Evolutionary conservation across 805 yeast genomes (phyloP), one percentile per base, ranked within the genome.

Genomic region (Suhomyces emberorum): DNA sequence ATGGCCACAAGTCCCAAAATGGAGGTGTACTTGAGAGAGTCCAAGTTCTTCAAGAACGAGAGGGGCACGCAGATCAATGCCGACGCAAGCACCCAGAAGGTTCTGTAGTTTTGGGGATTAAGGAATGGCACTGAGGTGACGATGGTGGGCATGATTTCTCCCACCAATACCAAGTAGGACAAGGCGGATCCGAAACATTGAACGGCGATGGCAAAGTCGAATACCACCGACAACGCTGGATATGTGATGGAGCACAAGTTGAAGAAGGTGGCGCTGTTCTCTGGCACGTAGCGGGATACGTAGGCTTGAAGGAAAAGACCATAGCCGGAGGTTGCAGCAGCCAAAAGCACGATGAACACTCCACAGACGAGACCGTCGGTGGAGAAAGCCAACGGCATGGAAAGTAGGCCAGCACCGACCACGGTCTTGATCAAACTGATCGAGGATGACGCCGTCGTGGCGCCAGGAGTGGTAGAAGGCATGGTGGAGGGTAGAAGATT

Each of bases 1-100:
- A 88, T 95, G 1, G 96, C 82, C 4, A 79, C 71, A 15, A 89
- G 66, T 1, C 96, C 96, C 24, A 89, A 67, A 57, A 88, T 63
- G 2, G 96, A 86, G 1, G 96, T 87, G 51, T 86, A 84, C 52
- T 85, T 83, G 52, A 89, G 72, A 7, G 96, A 85, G 54, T 86
- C 95, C 42, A 89, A 70, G 49, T 77, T 79, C 51, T 81, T 76
- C 51, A 84, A 68, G 56, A 81, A 87, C 9, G 93, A 81, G 34
- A 91, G 65, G 0, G 88, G 88, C 12, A 79, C 68, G 18, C 71
- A 60, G 4, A 62, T 31, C 4, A 56, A 21, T 1, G 59, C 52
- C 17, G 81, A 72, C 1, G 73, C 43, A 2, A 83, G 59, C 33
- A 82, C 81, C 82, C 87, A 81, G 39, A 81, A 69, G 16, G 72